Evolutionary conservation across 257 asterid species (phyloP).

Genomic region (Petunia axillaris): DNA sequence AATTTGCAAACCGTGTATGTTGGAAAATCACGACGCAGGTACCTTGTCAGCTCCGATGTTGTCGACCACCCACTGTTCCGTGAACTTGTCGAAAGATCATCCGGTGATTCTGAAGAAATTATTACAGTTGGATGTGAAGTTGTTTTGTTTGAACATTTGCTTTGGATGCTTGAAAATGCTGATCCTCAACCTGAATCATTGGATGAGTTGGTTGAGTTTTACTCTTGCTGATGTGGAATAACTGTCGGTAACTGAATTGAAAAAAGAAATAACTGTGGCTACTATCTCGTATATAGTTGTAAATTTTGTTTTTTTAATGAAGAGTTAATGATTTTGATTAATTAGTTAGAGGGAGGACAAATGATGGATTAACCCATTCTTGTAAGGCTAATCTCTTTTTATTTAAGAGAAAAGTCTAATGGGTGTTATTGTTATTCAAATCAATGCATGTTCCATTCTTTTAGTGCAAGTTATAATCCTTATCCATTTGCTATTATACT

Average conservation of each 20-base stretch:
- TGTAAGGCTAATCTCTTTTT: background rate
- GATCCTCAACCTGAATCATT: constrained; percentile 88
- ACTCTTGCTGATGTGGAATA: constrained; percentile 56
- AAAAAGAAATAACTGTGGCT: constrained; percentile 29
- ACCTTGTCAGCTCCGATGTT: constrained; percentile 73
- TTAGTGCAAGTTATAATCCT: background rate
- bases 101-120: constrained; percentile 36
- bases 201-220: constrained; percentile 73
- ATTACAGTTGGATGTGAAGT: constrained; percentile 80
- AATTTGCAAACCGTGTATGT: constrained; percentile 72
- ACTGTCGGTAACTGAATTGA: constrained; percentile 33
- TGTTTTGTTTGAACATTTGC: constrained; percentile 86
- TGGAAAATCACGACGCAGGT: constrained; percentile 87
- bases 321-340: constrained; percentile 37
- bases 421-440: constrained; percentile 16
- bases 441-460: constrained; percentile 20
- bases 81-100: constrained; percentile 64
- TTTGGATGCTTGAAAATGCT: constrained; percentile 82
- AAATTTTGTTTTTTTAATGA: constrained; percentile 20
- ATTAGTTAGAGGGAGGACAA: constrained; percentile 27
- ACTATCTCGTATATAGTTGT: constrained; percentile 47
- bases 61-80: constrained; percentile 84
- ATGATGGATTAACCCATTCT: background rate
- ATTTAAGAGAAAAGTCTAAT: background rate
- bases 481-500: background rate